phyloP scores from a whole-genome alignment of 805 yeast species.

The Hanseniaspora meyeri region DNA sequence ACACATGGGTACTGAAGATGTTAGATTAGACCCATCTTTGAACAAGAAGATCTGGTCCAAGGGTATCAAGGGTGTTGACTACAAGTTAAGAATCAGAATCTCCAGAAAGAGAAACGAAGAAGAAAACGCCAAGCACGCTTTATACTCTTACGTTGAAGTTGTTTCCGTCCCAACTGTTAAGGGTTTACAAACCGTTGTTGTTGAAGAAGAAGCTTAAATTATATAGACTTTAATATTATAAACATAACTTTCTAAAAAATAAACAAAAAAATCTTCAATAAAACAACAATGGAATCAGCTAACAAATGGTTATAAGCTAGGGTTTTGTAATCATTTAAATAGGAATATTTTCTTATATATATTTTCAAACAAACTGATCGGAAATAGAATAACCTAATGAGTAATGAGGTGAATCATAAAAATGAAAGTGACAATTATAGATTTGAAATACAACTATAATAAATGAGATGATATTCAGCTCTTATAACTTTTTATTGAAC shows the following conservation, averaged over 20 bases:
- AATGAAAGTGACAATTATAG: neutral
- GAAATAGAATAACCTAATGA: neutral
- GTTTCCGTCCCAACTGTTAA: slow-evolving; percentile 87
- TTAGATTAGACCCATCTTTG: slow-evolving; percentile 96
- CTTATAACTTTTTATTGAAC: neutral
- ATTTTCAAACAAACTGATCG: neutral
- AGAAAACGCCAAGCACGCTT: slow-evolving; percentile 96
- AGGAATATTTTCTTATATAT: neutral
- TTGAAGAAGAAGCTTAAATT: slow-evolving; percentile 54
- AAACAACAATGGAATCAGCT: neutral
- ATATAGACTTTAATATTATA: neutral
- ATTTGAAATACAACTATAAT: neutral
- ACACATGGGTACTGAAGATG: slow-evolving; percentile 99
- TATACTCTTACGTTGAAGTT: slow-evolving; percentile 96
- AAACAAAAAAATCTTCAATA: neutral
- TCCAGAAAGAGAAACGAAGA: slow-evolving; percentile 99
- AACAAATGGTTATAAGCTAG: neutral
- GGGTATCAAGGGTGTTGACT: slow-evolving; percentile 98
- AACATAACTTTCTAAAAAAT: neutral
- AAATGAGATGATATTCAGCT: neutral
- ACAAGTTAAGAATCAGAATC: slow-evolving; percentile 96
- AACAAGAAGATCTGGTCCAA: slow-evolving; percentile 98
- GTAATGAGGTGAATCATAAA: neutral
- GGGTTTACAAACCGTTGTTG: slow-evolving; percentile 96
- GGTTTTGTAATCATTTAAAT: neutral